A percentile compares a stretch with the other conserved stretches of the same genome.
These are phyloP conservation scores for Helichrysum umbraculigerum DNA, from an alignment of 129 eudicot species.

Conservation along the genomic window DNA sequence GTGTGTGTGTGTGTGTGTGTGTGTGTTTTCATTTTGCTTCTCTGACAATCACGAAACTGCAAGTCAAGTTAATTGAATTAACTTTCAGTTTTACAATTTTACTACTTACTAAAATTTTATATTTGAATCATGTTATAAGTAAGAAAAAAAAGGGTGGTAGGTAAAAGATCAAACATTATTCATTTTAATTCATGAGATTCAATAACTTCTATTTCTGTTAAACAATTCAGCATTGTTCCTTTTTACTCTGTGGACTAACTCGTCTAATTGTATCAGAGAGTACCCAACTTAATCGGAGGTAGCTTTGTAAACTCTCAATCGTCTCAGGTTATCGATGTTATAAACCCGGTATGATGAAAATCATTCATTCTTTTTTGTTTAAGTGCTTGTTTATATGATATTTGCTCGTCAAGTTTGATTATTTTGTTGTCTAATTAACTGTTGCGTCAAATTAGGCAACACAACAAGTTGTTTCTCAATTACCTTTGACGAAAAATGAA, in stretches of 20 bases:
- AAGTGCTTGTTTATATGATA: background rate
- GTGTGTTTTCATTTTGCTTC: background rate
- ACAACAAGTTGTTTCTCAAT: constrained; percentile 86
- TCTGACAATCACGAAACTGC: background rate
- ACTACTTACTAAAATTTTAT: background rate
- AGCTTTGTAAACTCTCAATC: constrained; percentile 76
- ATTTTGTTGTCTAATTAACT: constrained; percentile 9
- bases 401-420: background rate
- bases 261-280: constrained; percentile 52
- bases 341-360: constrained; percentile 63
- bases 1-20: background rate
- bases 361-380: background rate
- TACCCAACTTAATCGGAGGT: constrained; percentile 84
- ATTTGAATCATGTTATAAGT: background rate
- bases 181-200: background rate
- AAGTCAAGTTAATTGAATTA: background rate
- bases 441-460: constrained; percentile 60
- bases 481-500: constrained; percentile 80
- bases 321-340: constrained; percentile 64
- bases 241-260: background rate
- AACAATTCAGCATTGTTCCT: background rate
- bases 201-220: background rate
- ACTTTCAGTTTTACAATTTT: background rate
- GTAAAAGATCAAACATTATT: background rate
- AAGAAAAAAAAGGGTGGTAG: background rate